phyloP scores from a whole-genome alignment of 2,329 filamentous ascomycete species.

The Sordariomycetes sp. region DNA sequence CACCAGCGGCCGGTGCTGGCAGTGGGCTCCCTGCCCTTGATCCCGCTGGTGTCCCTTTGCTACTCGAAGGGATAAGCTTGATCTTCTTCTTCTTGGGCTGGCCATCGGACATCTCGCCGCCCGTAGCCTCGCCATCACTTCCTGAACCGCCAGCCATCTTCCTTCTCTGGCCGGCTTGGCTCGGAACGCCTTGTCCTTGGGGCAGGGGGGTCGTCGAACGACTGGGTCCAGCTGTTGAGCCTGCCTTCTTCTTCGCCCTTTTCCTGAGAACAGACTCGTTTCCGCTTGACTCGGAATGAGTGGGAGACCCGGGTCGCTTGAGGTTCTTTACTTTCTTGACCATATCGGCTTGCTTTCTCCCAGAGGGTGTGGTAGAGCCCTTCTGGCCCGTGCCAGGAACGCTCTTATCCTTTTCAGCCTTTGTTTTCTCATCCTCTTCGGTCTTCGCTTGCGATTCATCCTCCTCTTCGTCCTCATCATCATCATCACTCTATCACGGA shows the following conservation, averaged over 20 bases:
- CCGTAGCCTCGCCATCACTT: slow-evolving; percentile 64
- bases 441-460: slow-evolving; percentile 50
- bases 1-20: slow-evolving; percentile 25
- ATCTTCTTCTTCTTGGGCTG: slow-evolving; percentile 38
- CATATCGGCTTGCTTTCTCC: slow-evolving; percentile 32
- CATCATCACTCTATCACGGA: slow-evolving; percentile 16
- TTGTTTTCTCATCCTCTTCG: slow-evolving; percentile 43
- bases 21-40: slow-evolving; percentile 54
- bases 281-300: slow-evolving; percentile 81
- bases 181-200: slow-evolving; percentile 9
- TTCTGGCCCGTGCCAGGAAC: slow-evolving; percentile 53
- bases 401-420: slow-evolving; percentile 37
- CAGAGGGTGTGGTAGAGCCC: slow-evolving; percentile 46
- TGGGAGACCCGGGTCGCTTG: slow-evolving; percentile 79
- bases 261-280: slow-evolving; percentile 82
- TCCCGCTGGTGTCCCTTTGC: slow-evolving; percentile 41
- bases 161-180: slow-evolving; percentile 24
- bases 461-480: slow-evolving; percentile 29
- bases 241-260: slow-evolving; percentile 55
- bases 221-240: slow-evolving; percentile 35
- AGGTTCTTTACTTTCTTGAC: slow-evolving; percentile 51
- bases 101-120: slow-evolving; percentile 54
- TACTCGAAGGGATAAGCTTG: slow-evolving; percentile 35
- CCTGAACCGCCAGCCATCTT: slow-evolving; percentile 45
- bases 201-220: slow-evolving; percentile 46